A percentile compares a stretch with the other conserved stretches of the same genome.
These are phyloP conservation scores for Viola pubescens DNA, from an alignment of 441 rosid species.

Conservation along the genomic window DNA sequence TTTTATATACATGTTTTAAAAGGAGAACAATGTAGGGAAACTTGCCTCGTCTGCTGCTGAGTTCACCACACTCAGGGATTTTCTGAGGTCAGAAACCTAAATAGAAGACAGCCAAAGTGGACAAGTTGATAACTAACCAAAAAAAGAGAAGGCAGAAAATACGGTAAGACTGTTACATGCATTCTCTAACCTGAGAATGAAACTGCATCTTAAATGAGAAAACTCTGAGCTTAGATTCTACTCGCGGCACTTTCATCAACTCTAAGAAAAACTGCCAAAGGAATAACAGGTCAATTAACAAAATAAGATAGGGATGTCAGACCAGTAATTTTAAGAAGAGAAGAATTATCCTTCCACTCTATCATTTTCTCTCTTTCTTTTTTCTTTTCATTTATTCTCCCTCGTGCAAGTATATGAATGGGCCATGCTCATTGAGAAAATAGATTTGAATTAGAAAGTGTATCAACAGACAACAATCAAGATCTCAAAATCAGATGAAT, in stretches of 20 bases:
- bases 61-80: constrained; percentile 61
- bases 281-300: constrained; percentile 14
- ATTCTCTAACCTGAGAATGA: constrained; percentile 53
- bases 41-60: constrained; percentile 80
- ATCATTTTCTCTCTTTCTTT: too few relatives aligned
- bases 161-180: constrained; percentile 11
- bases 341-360: too few relatives aligned
- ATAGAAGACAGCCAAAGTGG: too few relatives aligned
- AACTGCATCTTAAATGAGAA: constrained; percentile 93
- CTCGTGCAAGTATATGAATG: neutral
- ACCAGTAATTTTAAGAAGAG: neutral
- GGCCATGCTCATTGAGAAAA: neutral
- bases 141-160: too few relatives aligned
- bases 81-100: constrained; percentile 77
- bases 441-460: neutral
- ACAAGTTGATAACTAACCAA: too few relatives aligned
- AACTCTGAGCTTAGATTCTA: constrained; percentile 87
- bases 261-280: constrained; percentile 79
- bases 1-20: neutral
- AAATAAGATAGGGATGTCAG: neutral
- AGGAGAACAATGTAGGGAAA: constrained; percentile 4
- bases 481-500: neutral
- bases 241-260: constrained; percentile 85
- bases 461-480: neutral
- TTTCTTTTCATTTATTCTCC: neutral